Base-by-base conservation (phyloP, 345 rosid species). In the Bruguiera parviflora region DNA sequence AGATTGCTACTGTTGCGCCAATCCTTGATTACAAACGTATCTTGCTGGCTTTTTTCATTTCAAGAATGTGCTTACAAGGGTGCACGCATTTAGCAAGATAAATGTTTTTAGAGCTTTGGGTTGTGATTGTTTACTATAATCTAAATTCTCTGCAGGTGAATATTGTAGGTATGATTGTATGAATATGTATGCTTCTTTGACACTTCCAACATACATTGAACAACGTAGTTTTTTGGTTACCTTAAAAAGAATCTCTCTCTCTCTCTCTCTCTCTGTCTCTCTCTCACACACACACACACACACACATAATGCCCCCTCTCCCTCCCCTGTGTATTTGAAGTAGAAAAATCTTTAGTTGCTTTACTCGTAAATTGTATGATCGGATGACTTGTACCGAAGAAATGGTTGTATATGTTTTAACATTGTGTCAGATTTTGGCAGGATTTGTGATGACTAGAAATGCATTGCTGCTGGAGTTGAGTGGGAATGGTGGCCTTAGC, bases 1-100 rank as follows among this genome's bases (percentile, higher is more conserved):
- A 32, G 65, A 67, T 71, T 37, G 37, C 69, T 57, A 65, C 60
- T 27, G 53, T 19, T 27, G 61, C 59, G 35, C 53, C 73, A 72
- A 58, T 63, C 43, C 55, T 28, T 25, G 15, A 75, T 65, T 35
- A 60, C 53, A 80, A 70, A 77, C 70, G 83, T 83, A 78, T 80
- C 83, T 77, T 77, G 84, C 84, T 78, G 82, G 73, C 74, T 71
- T 78, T 76, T 81, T 77, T 76, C 71, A 24, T 77, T 71, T 74
- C 71, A 59, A 85, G 82, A 82, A 81, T 75, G 73, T 80, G 83
- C 87, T 82, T 77, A 75, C 68, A 73, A 79, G 79, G 75, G 75
- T 70, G 75, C 79, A 59, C 66, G 9, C 79, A 64, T 71, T 71
- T 80, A 74, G 75, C 83, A 70, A 76, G 63, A 72, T 74, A 51